Base-by-base conservation (phyloP, 345 rosid genomes). In the Syzygium aromaticum region DNA sequence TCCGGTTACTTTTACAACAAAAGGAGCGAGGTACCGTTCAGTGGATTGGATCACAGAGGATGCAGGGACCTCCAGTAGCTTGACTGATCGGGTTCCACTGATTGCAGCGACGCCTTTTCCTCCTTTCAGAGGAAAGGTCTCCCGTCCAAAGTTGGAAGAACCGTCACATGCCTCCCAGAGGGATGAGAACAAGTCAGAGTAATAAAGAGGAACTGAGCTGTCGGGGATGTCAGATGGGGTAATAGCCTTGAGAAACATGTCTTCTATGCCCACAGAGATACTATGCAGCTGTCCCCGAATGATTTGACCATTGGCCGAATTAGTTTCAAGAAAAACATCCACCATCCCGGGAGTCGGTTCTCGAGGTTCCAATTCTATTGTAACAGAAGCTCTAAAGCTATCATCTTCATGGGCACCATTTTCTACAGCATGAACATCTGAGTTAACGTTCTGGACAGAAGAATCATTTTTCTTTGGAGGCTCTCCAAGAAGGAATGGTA, bases 301-400 rank as follows among this genome's bases (percentile, higher is more conserved):
- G 82, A 97, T 92, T 90, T 95, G 98, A 87, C 98, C 98, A 90
- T 89, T 93, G 90, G 94, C 99, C 52, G 94, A 92, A 89, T 94
- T 96, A 88, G 99, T 93, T 92, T 97, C 99, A 84, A 97, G 91
- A n/a, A 87, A 94, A 88, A 95, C 96, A 89, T 97, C 96, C 23
- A 97, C 96, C 86, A 96, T 89, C 89, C 99, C 99, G 2, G 99
- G 98, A 54, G 99, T 93, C 63, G 99, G 99, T 87, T 97, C 99
- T 86, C 87, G 92, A 54, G 99, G 99, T 86, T 95, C 96, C 67
- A 97, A 82, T 86, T 94, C 95, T 85, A 97, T 89, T 88, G 92
- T 90, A 22, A 95, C 94, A n/a, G 91, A 90, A 87, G 97, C 98
- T 86, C 92, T 92, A 86, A 89, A 91, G 91, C 92, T 89, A 83